Base-by-base conservation (phyloP, 1,284 basidiomycete species). In the Pseudozyma pruni region DNA sequence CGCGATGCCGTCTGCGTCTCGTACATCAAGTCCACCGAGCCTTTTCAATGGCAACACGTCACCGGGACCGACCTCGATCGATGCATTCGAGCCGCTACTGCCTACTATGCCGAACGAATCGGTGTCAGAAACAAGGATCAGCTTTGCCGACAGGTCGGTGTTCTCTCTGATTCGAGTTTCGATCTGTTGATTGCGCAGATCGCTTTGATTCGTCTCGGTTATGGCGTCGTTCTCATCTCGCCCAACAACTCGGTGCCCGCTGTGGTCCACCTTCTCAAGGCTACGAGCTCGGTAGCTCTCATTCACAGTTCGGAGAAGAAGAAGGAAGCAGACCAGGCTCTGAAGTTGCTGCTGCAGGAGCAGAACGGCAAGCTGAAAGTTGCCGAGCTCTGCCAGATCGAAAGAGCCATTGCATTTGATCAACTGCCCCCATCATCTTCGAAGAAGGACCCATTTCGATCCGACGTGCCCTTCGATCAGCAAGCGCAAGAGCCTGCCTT, bases 201-300 rank as follows among this genome's bases (percentile, higher is more conserved):
- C 40, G 71, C 71, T 17, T 19, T 70, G 34, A 38, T 73, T 5
- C 52, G 60, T 5, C 44, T 73, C 2, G 71, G 71, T 3, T 66
- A 59, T n/a, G 55, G 51, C 3, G 53, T 40, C 11, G 63, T 58
- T 2, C 54, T 75, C 33, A 55, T 75, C 39, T 72, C 72, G 27
- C 72, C 72, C 29, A 72, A 75, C 50, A 75, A 72, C 49, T 68
- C 58, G 25, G 46, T 53, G 2, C 59, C 63, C 7, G 69, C 72
- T 0, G 39, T 66, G 13, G 57, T 47, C 11, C 72, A 75, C 37
- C 57, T 75, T 2, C 27, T 75, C 44, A 62, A 69, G 20, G 35
- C 60, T 4, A 69, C 52, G 6, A 22, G 20, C 16, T 47, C 56
- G 6, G 13, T 32, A 3, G 38, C 41, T 1, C 46, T 67, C 31